Conservation (phyloP, 371 early-diverging fungal genomes). For the Mucor irregularis region DNA sequence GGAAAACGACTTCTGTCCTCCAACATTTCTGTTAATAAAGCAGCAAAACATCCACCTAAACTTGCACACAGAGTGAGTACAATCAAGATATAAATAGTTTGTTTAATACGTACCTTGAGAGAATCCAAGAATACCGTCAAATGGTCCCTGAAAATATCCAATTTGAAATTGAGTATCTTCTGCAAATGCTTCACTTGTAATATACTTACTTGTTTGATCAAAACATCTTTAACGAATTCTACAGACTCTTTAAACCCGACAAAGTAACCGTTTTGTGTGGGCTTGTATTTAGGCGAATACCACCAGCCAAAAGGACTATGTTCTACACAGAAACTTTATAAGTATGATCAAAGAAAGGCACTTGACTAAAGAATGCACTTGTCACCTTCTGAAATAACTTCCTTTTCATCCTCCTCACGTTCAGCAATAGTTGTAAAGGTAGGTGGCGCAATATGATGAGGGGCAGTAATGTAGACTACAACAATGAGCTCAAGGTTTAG, state of each 20-base stretch:
- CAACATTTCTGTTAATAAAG: slow-evolving; percentile 49
- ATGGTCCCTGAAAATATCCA: slow-evolving; percentile 47
- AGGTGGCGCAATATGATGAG: slow-evolving; percentile 49
- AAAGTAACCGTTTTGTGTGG: slow-evolving; percentile 35
- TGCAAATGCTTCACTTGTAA: background rate
- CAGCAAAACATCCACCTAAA: slow-evolving; percentile 56
- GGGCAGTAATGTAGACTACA: slow-evolving; percentile 56
- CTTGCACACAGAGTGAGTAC: no score
- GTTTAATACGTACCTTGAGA: slow-evolving; percentile 51
- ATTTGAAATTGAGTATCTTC: background rate
- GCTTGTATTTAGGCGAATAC: slow-evolving; percentile 32
- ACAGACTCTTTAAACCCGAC: slow-evolving; percentile 58
- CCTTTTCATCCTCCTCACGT: slow-evolving; percentile 31
- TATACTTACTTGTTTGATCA: slow-evolving; percentile 42
- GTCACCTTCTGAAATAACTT: slow-evolving; percentile 36
- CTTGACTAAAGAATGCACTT: background rate
- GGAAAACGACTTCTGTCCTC: slow-evolving; percentile 18
- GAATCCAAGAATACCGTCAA: slow-evolving; percentile 70
- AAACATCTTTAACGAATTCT: slow-evolving; percentile 33
- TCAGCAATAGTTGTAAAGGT: slow-evolving; percentile 35
- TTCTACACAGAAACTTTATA: slow-evolving; percentile 21
- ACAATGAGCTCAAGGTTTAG: background rate
- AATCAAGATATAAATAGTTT: background rate
- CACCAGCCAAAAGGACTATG: slow-evolving; percentile 56
- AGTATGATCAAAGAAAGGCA: background rate